phyloP scores from a whole-genome alignment of 495 filamentous ascomycete species.

The Thozetella sp. region DNA sequence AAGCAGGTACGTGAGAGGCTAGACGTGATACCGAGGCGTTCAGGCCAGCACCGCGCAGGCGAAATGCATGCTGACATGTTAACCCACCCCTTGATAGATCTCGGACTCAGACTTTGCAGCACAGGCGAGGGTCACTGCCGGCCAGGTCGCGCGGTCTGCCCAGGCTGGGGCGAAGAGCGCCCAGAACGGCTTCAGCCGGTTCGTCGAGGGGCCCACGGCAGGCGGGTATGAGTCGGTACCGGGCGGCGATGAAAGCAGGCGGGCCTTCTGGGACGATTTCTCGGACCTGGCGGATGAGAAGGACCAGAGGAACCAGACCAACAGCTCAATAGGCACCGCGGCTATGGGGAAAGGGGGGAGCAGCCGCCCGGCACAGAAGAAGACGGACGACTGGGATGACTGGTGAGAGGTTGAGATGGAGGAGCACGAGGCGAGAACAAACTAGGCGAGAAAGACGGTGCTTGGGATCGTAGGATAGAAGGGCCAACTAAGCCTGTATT shows the following conservation, averaged over 20 bases:
- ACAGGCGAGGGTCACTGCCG: slow-evolving; percentile 74
- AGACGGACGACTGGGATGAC: slow-evolving; percentile 67
- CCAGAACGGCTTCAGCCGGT: slow-evolving; percentile 75
- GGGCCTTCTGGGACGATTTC: slow-evolving; percentile 91
- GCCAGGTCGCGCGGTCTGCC: slow-evolving; percentile 60
- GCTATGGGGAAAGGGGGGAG: slow-evolving; percentile 65
- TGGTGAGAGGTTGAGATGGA: slow-evolving; percentile 41
- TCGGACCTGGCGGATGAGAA: slow-evolving; percentile 51
- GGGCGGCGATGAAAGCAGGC: slow-evolving; percentile 58
- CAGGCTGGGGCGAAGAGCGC: slow-evolving; percentile 68
- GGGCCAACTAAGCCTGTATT: background rate
- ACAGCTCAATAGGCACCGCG: slow-evolving; percentile 67
- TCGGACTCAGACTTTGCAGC: slow-evolving; percentile 86
- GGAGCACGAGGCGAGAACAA: background rate
- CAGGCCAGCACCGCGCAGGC: too few species aligned
- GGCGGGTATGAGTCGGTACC: slow-evolving; percentile 31
- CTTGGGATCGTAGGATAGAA: too few species aligned
- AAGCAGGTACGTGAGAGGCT: slow-evolving; percentile 62
- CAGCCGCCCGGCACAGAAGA: slow-evolving; percentile 32
- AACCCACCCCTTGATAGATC: slow-evolving; percentile 47
- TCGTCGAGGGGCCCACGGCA: slow-evolving; percentile 66
- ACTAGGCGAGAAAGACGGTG: background rate
- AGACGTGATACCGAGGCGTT: too few species aligned
- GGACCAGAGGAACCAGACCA: slow-evolving; percentile 36
- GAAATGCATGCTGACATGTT: background rate